Evolutionary conservation across 108 stramenopile genomes (phyloP).

Genomic region (Asterionellopsis glacialis): DNA sequence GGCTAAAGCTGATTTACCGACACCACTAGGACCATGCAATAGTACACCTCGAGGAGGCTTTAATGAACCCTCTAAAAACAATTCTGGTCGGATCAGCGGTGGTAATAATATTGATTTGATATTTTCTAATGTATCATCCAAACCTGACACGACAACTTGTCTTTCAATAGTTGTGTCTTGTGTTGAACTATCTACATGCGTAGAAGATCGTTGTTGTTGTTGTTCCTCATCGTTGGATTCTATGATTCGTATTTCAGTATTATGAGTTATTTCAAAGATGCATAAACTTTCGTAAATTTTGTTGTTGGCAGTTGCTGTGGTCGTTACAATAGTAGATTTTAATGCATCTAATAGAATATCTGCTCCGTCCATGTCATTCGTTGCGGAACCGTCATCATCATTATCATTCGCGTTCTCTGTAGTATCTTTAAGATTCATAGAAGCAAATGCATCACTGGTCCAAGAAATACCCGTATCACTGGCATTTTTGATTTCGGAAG

Average conservation of each 20-base stretch:
- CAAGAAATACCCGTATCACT: no score
- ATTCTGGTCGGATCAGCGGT: conserved; percentile 45
- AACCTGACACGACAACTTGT: conserved; percentile 43
- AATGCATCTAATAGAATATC: no score
- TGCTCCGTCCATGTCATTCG: neutral
- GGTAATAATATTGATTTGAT: conserved; percentile 45
- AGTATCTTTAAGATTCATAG: neutral
- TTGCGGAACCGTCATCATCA: neutral
- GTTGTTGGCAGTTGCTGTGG: no score
- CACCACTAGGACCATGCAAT: conserved; percentile 74
- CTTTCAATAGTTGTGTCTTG: neutral
- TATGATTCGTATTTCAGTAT: neutral
- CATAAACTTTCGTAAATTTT: no score
- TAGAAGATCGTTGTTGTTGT: neutral
- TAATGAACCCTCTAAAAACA: conserved; percentile 45
- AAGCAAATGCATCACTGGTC: neutral
- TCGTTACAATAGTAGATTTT: no score
- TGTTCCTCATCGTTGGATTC: neutral
- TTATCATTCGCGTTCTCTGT: neutral
- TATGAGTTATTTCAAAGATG: neutral
- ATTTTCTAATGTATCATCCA: conserved; percentile 47
- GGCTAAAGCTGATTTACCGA: conserved; percentile 64
- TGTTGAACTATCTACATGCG: neutral
- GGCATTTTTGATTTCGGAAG: no score
- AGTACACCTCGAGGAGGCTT: conserved; percentile 67